Base-by-base conservation (phyloP, 2,329 filamentous ascomycete species). In the Colletotrichum costaricense region DNA sequence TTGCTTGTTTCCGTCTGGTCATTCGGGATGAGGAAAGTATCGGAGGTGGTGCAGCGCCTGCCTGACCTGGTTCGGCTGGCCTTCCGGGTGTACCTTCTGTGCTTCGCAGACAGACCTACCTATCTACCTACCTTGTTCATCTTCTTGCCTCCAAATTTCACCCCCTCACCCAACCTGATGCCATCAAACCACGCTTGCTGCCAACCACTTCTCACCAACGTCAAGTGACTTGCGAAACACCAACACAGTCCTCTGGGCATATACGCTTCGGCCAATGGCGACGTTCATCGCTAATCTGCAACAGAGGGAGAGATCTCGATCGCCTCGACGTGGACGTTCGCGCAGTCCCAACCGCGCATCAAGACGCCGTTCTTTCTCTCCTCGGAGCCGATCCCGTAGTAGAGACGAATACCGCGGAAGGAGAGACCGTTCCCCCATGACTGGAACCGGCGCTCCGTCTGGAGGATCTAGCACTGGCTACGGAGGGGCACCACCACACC, bases 401-500 rank as follows among this genome's bases (percentile, higher is more conserved):
- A 89, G 91, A 84, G 92, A 93, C 87, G 92, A 94, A 78, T 93
- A 93, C 82, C 93, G 93, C 81, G 91, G 92, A 84, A 89, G 87
- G 80, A 92, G 82, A 90, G 93, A 89, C 83, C 93, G 94, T 82
- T 97, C 93, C 84, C 95, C 95, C 86, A 95, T 97, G 92, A 93
- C 92, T 87, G 92, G 88, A 82, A 88, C 92, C 85, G 92, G 91
- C 82, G 88, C 91, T 81, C 83, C 88, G 75, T 86, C 91, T 82
- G 93, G 92, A 89, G 93, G 92, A 87, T 89, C 92, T 84, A 91
- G 90, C 82, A 86, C 88, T 80, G 88, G 87, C 79, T 93, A 91
- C 85, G 88, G 87, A 83, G 90, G 89, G 82, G 90, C 89, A 76
- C 82, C 83, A 75, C 76, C 78, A 80, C 91, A 93, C 84, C 92